phyloP scores from a whole-genome alignment of 2,329 filamentous ascomycete species.

The Aphanoascus verrucosus region DNA sequence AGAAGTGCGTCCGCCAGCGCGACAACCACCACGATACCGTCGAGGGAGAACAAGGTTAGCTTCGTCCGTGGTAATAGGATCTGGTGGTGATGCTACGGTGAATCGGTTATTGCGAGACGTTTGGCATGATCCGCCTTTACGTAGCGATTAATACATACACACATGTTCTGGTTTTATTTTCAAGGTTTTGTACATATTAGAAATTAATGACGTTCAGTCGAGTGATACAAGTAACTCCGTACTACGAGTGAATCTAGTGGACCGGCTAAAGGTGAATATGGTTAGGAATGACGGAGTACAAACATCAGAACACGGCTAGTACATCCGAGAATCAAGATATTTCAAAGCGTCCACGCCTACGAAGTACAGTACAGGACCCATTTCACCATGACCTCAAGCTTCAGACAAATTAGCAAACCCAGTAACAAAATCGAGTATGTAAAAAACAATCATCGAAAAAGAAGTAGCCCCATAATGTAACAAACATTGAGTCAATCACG shows the following conservation, averaged over 20 bases:
- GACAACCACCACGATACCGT: background rate
- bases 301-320: no score
- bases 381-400: no score
- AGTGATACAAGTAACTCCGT: background rate
- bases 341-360: no score
- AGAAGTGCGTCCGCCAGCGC: slow-evolving; percentile 12
- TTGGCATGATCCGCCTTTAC: background rate
- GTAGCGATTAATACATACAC: slow-evolving; percentile 1
- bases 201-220: background rate
- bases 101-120: background rate
- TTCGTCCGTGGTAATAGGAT: background rate
- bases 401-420: no score
- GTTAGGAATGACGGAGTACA: no score
- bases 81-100: background rate
- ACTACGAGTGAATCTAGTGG: no score
- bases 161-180: background rate
- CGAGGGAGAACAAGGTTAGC: slow-evolving; percentile 3
- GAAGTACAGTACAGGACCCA: no score
- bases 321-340: no score
- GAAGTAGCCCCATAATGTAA: background rate
- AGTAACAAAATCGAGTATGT: no score
- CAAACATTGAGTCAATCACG: background rate
- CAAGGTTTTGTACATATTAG: background rate
- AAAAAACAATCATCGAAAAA: background rate
- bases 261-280: no score